Conservation (phyloP, 202 grass and related monocot genomes). For the Setaria viridis region DNA sequence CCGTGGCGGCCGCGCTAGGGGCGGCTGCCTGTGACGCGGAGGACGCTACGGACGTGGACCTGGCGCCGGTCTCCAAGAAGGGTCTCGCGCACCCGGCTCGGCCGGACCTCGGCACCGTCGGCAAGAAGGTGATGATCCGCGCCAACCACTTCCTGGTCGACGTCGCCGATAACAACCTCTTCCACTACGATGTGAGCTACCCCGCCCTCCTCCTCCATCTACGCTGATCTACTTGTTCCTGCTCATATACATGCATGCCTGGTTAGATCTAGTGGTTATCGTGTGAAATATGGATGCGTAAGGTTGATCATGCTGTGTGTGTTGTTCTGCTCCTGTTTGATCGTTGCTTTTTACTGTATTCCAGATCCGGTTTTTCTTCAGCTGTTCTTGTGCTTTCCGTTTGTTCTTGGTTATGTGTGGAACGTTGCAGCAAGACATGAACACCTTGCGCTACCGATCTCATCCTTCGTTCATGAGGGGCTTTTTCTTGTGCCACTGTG, state of each 20-base stretch:
- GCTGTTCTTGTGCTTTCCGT: background rate
- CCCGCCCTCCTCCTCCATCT: background rate
- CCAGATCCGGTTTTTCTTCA: background rate
- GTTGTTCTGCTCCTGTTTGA: background rate
- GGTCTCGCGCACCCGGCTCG: slow-evolving; percentile 47
- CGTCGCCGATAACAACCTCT: slow-evolving; percentile 75
- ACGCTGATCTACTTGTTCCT: background rate
- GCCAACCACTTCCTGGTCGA: slow-evolving; percentile 86
- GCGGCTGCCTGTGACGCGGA: background rate
- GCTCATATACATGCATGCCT: background rate
- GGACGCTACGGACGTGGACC: slow-evolving; percentile 6
- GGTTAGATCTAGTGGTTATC: background rate
- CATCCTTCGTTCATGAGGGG: background rate
- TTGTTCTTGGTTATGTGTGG: background rate
- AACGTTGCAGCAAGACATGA: background rate
- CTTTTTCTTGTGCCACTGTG: background rate
- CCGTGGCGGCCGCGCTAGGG: background rate
- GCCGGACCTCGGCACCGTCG: slow-evolving; percentile 46
- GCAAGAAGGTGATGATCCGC: slow-evolving; percentile 52
- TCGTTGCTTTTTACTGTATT: background rate
- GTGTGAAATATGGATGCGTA: background rate
- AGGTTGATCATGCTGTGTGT: background rate
- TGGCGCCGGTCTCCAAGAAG: slow-evolving; percentile 55
- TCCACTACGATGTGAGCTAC: slow-evolving; percentile 78
- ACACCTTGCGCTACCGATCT: background rate